These are phyloP conservation scores for Umbilicus rupestris DNA, from an alignment of 164 flowering plant species.

Conservation along the genomic window DNA sequence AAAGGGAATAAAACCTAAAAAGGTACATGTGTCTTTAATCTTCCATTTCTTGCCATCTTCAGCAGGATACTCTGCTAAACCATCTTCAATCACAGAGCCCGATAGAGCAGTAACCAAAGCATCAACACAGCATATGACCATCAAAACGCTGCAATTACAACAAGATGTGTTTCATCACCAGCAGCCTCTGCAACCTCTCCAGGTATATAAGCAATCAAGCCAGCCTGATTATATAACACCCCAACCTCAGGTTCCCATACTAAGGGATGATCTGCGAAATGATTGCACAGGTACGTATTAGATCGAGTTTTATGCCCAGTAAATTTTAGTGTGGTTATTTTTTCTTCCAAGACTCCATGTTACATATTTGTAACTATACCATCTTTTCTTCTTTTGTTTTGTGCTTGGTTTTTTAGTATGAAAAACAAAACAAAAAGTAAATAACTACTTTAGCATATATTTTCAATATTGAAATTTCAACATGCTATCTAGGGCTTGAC, in stretches of 20 bases:
- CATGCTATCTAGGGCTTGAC: too few relatives aligned
- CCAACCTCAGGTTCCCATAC: background rate
- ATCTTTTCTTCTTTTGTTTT: too few relatives aligned
- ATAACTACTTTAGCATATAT: too few relatives aligned
- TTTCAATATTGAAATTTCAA: too few relatives aligned
- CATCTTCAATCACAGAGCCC: background rate
- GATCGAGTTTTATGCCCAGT: background rate
- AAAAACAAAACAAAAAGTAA: too few relatives aligned
- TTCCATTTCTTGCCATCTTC: background rate
- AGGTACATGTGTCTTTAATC: background rate
- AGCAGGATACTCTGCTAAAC: background rate
- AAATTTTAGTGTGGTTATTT: background rate
- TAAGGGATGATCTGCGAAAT: background rate
- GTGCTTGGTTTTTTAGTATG: too few relatives aligned
- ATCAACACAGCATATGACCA: background rate
- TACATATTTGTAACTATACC: too few relatives aligned
- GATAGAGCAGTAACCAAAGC: background rate
- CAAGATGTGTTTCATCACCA: background rate
- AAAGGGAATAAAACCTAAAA: background rate
- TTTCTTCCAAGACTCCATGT: background rate
- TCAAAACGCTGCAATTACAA: background rate
- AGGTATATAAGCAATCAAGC: background rate
- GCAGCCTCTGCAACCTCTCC: slow-evolving; percentile 1
- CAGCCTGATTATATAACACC: background rate
- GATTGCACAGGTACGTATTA: background rate